A percentile compares a stretch with the other conserved stretches of the same genome.
Conservation (phyloP, 2,329 filamentous ascomycete species). For the Colletotrichum zoysiae region DNA sequence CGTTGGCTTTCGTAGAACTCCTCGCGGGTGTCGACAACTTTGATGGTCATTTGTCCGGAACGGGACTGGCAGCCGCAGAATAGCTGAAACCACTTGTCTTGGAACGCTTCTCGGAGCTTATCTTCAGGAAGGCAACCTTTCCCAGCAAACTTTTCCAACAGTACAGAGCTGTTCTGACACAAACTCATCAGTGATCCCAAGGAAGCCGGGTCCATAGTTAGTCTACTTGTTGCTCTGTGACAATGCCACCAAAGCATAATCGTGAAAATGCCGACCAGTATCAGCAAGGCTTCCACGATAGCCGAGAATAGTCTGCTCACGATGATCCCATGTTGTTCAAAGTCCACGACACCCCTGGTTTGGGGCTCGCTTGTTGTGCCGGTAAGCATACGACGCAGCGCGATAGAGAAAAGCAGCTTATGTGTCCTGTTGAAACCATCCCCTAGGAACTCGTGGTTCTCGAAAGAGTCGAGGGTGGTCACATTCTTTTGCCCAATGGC, state of each 20-base stretch:
- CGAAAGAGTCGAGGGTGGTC: conserved; percentile 12
- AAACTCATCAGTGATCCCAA: conserved; percentile 46
- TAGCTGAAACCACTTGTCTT: conserved; percentile 18
- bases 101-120: conserved; percentile 21
- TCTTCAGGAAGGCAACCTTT: conserved; percentile 30
- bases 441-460: conserved; percentile 10
- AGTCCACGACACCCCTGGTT: conserved; percentile 30
- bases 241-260: conserved; percentile 7
- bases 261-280: conserved; percentile 11
- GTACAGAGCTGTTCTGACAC: conserved; percentile 27
- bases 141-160: conserved; percentile 32
- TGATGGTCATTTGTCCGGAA: conserved; percentile 12
- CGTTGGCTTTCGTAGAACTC: background rate
- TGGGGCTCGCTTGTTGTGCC: background rate
- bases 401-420: conserved; percentile 49
- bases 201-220: conserved; percentile 47
- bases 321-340: conserved; percentile 47
- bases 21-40: conserved; percentile 11
- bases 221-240: conserved; percentile 38
- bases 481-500: conserved; percentile 45
- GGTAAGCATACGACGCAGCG: conserved; percentile 32
- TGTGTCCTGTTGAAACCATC: conserved; percentile 46
- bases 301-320: conserved; percentile 51
- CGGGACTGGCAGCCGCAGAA: conserved; percentile 15
- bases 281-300: conserved; percentile 47